These are phyloP conservation scores for Trametes cinnabarina DNA, from an alignment of 768 basidiomycete species.

Conservation along the genomic window DNA sequence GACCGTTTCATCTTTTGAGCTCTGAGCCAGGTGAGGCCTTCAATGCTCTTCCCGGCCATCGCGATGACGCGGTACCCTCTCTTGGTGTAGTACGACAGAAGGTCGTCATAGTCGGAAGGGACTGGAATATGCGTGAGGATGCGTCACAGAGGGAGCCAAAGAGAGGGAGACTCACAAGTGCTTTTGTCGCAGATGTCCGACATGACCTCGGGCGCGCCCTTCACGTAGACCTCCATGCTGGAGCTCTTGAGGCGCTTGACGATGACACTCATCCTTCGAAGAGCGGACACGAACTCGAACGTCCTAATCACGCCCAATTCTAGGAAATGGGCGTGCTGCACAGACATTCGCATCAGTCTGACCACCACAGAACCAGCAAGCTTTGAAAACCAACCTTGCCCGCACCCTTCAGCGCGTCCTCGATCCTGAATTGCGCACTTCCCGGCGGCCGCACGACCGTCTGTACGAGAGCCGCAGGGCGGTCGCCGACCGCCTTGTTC, in stretches of 20 bases:
- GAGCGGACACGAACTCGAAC: conserved; percentile 92
- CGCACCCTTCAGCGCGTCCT: conserved; percentile 87
- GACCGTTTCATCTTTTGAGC: conserved; percentile 95
- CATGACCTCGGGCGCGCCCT: conserved; percentile 99
- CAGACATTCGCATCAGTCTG: not conserved
- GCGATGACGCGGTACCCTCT: conserved; percentile 98
- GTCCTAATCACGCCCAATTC: conserved; percentile 95
- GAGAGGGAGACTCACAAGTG: conserved; percentile 61
- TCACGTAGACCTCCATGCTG: conserved; percentile 98
- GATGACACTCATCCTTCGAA: conserved; percentile 96
- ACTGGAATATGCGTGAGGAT: conserved; percentile 48
- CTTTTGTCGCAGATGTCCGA: conserved; percentile 86
- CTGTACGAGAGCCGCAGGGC: conserved; percentile 89
- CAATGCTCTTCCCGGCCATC: conserved; percentile 93
- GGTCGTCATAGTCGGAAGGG: conserved; percentile 93
- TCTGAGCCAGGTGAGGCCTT: conserved; percentile 92
- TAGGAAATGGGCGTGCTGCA: conserved; percentile 93
- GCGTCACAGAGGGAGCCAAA: not conserved
- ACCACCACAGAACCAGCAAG: not conserved
- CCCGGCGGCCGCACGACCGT: conserved; percentile 95
- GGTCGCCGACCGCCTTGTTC: conserved; percentile 54
- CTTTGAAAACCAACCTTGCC: conserved; percentile 52
- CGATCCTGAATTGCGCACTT: conserved; percentile 83
- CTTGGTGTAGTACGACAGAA: conserved; percentile 94
- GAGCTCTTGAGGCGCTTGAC: conserved; percentile 91